Base-by-base conservation (phyloP, 83 land plant species). In the Picea abies region DNA sequence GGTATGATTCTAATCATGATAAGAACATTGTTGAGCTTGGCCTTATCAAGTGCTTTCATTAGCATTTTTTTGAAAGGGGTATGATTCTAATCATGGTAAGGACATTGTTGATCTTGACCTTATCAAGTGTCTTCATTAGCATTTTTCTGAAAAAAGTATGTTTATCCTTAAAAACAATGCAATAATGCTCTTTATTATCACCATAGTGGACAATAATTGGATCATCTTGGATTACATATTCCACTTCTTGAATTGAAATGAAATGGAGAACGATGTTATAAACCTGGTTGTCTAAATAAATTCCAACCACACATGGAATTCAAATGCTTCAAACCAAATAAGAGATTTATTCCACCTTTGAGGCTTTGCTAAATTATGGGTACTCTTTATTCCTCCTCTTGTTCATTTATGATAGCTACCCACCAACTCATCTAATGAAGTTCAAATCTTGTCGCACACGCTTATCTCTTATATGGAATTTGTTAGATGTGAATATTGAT, bases 1-100 rank as follows among this genome's bases (percentile, higher is more conserved):
- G 11, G 85, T 29, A 84, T 69, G 4, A 82, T 79, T 75, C 56
- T 79, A 17, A 84, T 61, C 60, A 84, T 37, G 71, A 71, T 49
- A 11, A 82, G 62, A 0, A 75, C 72, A 11, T 25, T 22, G 16
- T 82, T 73, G 0, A 60, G 49, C 63, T 64, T 79, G 17, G n/a
- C 11, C 20, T 72, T 39, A 44, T 84, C 85, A 25, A 84, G 22
- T 3, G 26, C 69, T 52, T 23, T 11, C 11, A 32, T 58, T 44
- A 25, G 41, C 22, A 84, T 26, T 61, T 79, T 79, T 35, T 66
- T 68, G 4, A 68, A 8, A 4, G 73, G 29, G 11, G 85, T n/a
- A 84, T 60, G 5, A 77, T 79, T 75, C 35, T 80, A 17, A 84
- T 61, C 60, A 84, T 39, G 72, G 80, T 49, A 12, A 77, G 63